Base-by-base conservation (phyloP, 192 early-diverging fungal species). In the Coemansia aciculifera region DNA sequence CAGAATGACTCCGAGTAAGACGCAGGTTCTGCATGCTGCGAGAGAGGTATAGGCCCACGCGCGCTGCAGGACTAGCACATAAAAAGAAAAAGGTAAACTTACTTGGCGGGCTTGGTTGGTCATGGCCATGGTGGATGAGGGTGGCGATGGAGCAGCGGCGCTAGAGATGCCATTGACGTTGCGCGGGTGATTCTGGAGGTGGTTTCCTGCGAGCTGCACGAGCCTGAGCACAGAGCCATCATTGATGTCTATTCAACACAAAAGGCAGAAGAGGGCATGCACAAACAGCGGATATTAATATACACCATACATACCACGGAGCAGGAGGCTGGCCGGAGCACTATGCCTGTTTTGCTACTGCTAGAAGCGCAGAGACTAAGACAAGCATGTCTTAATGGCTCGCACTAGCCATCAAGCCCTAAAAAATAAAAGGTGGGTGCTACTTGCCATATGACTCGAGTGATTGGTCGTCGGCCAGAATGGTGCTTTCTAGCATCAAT, bases 371-470 rank as follows among this genome's bases (percentile, higher is more conserved):
- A 56, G 52, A 31, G 27, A 23, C 52, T 31, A 56, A 56, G 52
- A 56, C 52, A 56, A 2, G 52, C 52, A 2, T 24, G 24, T 29
- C 11, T 29, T 29, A 29, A 52, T 27, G 49, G 49, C 19, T 48
- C 42, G 42, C 42, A 49, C 46, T 49, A 49, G n/a, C 46, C 59
- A 46, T 27, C 29, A 17, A 8, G 49, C 24, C 24, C 17, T 51
- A 37, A 34, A n/a, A 34, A 60, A 51, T 1, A 15, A 56, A 37
- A 11, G 37, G 2, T 13, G 15, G 7, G 27, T 10, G 19, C 15
- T 32, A 79, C 79, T 76, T 68, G 69, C 79, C 68, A 62, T 77
- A 81, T 32, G 68, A 57, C 13, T 63, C 71, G n/a, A 81, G 71
- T 13, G 70, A 57, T 40, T 67, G 67, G 59, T 52, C 64, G 79